Conservation (phyloP, 2,329 filamentous ascomycete genomes). For the Paraphoma chrysanthemicola region DNA sequence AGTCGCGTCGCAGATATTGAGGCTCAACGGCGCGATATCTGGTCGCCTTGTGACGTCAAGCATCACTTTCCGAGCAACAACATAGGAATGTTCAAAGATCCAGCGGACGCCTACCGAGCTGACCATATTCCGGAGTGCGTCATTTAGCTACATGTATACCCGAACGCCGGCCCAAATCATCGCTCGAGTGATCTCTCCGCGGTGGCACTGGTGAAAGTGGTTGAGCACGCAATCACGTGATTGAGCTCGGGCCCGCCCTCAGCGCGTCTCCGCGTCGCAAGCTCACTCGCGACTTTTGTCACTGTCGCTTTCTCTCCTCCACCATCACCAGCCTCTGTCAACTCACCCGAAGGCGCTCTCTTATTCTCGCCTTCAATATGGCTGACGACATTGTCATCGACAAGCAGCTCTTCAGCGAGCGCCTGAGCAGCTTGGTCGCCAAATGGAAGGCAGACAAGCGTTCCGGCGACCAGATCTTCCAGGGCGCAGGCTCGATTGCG, state of each 20-base stretch:
- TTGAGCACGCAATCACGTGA: conserved; percentile 4
- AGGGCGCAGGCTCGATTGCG: conserved; percentile 83
- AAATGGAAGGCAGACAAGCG: conserved; percentile 98
- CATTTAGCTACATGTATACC: too few species aligned
- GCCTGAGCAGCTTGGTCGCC: conserved; percentile 82
- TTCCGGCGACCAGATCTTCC: conserved; percentile 82
- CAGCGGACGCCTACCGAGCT: too few species aligned
- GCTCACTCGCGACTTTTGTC: conserved; percentile 32
- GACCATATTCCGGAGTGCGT: too few species aligned
- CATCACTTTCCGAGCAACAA: too few species aligned
- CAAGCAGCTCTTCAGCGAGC: conserved; percentile 90
- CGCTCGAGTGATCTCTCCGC: background rate
- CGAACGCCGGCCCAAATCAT: too few species aligned
- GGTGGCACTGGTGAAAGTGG: background rate
- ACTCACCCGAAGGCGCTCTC: conserved; percentile 22
- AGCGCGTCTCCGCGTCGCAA: conserved; percentile 34
- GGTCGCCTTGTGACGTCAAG: too few species aligned
- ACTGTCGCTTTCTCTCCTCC: conserved; percentile 19
- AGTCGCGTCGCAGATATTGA: too few species aligned
- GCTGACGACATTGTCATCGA: conserved; percentile 87
- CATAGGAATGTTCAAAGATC: too few species aligned
- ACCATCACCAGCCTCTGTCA: conserved; percentile 21
- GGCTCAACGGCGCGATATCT: too few species aligned
- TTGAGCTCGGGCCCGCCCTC: background rate
- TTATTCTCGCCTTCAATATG: conserved; percentile 55